Evolutionary conservation across 2,329 filamentous ascomycete species (phyloP).

Genomic region (Hypoxylon sp.): DNA sequence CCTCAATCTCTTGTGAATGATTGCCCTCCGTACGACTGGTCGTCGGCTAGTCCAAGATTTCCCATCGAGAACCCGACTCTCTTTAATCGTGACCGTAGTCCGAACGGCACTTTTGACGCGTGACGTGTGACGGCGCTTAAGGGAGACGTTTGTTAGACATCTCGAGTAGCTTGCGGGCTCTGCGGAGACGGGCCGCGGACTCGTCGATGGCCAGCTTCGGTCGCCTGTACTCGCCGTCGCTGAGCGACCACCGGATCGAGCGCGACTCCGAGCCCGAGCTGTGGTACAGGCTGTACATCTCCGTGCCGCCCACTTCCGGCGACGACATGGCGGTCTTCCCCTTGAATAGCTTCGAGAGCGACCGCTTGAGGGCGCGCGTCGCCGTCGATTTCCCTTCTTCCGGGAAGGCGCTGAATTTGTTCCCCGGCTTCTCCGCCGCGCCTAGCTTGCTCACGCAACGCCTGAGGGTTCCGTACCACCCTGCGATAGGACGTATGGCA

Average conservation of each 20-base stretch:
- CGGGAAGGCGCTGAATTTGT: neutral
- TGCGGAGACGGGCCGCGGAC: conserved; percentile 35
- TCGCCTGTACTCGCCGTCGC: conserved; percentile 23
- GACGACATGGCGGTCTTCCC: neutral
- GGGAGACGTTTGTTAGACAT: neutral
- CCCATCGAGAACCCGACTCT: neutral
- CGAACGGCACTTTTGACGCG: neutral
- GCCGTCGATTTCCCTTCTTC: conserved; percentile 7
- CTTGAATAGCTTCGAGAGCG: conserved; percentile 1
- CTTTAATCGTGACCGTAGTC: neutral
- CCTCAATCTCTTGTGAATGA: too few relatives aligned
- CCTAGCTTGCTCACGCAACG: neutral
- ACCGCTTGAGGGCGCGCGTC: neutral
- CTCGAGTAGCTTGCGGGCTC: conserved; percentile 37
- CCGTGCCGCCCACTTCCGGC: conserved; percentile 7
- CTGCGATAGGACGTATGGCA: neutral
- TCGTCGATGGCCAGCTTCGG: conserved; percentile 34
- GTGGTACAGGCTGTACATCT: conserved; percentile 29
- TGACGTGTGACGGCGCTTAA: neutral
- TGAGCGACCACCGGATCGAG: conserved; percentile 23
- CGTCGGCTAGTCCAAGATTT: neutral
- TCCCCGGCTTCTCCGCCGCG: neutral
- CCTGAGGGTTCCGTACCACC: neutral
- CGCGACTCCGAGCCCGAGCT: conserved; percentile 22
- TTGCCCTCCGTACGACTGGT: neutral